These are phyloP conservation scores for Ophiostoma triangulosporum DNA, from an alignment of 2,329 filamentous ascomycete genomes.

Conservation along the genomic window DNA sequence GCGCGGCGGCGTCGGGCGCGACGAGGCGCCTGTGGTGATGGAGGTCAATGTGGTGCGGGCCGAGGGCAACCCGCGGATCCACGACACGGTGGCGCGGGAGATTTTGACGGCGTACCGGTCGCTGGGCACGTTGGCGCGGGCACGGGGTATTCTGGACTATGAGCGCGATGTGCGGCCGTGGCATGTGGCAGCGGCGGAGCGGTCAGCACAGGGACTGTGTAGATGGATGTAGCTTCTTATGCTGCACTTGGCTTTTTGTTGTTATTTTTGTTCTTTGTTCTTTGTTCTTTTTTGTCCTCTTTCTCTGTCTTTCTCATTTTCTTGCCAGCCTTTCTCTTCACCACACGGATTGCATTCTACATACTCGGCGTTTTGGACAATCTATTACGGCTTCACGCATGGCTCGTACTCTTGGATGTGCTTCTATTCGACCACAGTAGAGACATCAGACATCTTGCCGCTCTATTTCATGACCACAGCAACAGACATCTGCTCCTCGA, in stretches of 20 bases:
- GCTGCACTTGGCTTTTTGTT: neutral
- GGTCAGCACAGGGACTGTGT: conserved; percentile 52
- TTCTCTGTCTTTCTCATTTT: too few species aligned
- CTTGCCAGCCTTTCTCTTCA: neutral
- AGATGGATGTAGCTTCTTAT: conserved; percentile 39
- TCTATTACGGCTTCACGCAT: neutral
- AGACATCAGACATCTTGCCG: too few species aligned
- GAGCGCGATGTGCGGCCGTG: conserved; percentile 55
- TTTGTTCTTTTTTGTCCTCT: neutral
- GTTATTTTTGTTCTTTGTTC: neutral
- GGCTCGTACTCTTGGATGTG: neutral
- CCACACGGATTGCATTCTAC: neutral
- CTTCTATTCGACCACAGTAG: too few species aligned
- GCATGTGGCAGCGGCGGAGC: conserved; percentile 62
- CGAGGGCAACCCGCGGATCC: conserved; percentile 37
- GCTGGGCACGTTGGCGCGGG: conserved; percentile 53
- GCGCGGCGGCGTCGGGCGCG: conserved; percentile 38
- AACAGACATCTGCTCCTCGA: too few species aligned
- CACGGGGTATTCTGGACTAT: conserved; percentile 47
- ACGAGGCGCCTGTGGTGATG: conserved; percentile 46
- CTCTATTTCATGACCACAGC: too few species aligned
- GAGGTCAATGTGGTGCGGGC: conserved; percentile 51
- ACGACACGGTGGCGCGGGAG: conserved; percentile 56
- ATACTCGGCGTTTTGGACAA: neutral
- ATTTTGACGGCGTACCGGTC: conserved; percentile 56